Conservation (phyloP, 805 yeast genomes). For the Saccharomyces eubayanus region DNA sequence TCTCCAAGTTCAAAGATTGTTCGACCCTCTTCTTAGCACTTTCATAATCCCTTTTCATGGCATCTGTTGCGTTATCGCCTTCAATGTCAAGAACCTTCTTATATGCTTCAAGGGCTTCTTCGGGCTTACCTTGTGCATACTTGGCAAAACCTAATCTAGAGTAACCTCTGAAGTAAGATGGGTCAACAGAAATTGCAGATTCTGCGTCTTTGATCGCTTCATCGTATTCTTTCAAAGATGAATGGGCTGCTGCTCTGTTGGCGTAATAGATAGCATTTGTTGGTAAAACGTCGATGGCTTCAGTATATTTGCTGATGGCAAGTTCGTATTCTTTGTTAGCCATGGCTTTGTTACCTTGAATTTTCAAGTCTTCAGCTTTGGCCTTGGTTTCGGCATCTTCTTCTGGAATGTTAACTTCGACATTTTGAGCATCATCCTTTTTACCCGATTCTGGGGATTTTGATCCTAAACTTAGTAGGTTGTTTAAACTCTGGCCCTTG, state of each 20-base stretch:
- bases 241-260: conserved; percentile 94
- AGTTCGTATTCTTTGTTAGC: conserved; percentile 58
- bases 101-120: conserved; percentile 85
- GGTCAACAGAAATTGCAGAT: conserved; percentile 67
- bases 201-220: conserved; percentile 79
- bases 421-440: conserved; percentile 12
- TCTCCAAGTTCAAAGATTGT: conserved; percentile 49
- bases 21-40: conserved; percentile 85
- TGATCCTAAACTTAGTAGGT: conserved; percentile 33
- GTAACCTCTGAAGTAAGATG: conserved; percentile 83
- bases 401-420: conserved; percentile 35
- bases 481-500: conserved; percentile 40
- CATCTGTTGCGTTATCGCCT: conserved; percentile 75
- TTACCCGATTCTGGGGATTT: neutral
- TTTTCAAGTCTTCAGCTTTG: conserved; percentile 76
- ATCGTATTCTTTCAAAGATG: conserved; percentile 65
- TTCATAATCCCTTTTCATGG: conserved; percentile 88
- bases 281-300: conserved; percentile 64
- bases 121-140: conserved; percentile 88
- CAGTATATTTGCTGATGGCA: conserved; percentile 73
- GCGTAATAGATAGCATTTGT: conserved; percentile 78
- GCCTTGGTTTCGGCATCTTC: conserved; percentile 48
- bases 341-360: conserved; percentile 86
- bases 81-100: conserved; percentile 79
- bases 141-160: conserved; percentile 91